phyloP scores from a whole-genome alignment of 176 grass and related monocot species.

The Eragrostis curvula region DNA sequence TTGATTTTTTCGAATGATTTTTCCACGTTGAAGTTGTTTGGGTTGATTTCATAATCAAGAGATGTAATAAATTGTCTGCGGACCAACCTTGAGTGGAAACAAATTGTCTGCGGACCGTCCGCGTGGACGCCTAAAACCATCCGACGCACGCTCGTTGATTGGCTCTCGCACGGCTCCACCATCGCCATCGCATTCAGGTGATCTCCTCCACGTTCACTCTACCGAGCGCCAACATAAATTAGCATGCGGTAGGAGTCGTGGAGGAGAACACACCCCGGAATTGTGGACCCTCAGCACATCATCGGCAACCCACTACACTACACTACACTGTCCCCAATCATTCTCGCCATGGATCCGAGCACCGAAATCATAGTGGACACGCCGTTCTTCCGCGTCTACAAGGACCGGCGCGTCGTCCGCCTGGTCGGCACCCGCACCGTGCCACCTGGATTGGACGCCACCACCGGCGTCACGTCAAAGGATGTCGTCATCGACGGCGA shows the following conservation, averaged over 20 bases:
- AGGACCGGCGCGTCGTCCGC: conserved; percentile 23
- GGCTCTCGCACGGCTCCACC: no score
- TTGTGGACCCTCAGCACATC: neutral
- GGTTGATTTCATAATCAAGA: no score
- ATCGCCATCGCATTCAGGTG: no score
- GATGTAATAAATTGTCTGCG: no score
- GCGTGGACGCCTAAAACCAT: no score
- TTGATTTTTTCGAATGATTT: no score
- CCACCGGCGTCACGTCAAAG: conserved; percentile 24
- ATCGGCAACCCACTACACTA: neutral
- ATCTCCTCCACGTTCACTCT: neutral
- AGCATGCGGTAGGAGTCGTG: neutral
- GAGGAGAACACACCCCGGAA: neutral
- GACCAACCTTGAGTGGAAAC: no score
- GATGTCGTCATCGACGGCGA: conserved; percentile 21
- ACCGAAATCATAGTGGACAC: neutral
- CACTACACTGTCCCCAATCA: neutral
- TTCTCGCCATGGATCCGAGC: conserved; percentile 19
- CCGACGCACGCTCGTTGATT: no score
- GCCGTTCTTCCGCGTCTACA: conserved; percentile 28
- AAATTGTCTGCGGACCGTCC: no score
- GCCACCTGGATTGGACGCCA: neutral
- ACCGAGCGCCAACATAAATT: neutral
- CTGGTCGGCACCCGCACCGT: neutral
- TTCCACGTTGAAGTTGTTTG: no score